A percentile compares a stretch with the other conserved stretches of the same genome.
Conservation (phyloP, 2,329 filamentous ascomycete genomes). For the Aureobasidium pullulans region DNA sequence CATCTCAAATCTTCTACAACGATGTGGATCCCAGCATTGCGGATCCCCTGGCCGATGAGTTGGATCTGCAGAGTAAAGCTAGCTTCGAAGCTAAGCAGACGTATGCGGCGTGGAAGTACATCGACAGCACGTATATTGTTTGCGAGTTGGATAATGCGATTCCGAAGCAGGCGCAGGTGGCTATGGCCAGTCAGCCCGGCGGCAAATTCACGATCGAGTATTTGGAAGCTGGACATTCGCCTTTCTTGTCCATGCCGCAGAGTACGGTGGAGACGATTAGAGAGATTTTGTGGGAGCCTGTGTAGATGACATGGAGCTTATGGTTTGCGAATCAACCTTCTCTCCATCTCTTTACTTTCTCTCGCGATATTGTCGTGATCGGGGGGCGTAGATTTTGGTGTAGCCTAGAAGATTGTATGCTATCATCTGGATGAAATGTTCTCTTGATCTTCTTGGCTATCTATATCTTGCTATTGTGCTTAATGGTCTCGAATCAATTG, state of each 20-base stretch:
- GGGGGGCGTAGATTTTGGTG: too few species aligned
- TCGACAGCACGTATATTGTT: constrained; percentile 35
- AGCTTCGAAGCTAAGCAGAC: constrained; percentile 20
- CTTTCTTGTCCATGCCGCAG: constrained; percentile 22
- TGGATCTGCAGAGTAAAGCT: constrained; percentile 26
- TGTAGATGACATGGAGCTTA: not conserved
- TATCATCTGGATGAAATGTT: too few species aligned
- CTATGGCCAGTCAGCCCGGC: constrained; percentile 26
- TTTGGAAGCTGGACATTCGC: constrained; percentile 22
- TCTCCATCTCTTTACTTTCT: too few species aligned
- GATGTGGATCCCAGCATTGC: constrained; percentile 25
- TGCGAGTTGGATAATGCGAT: constrained; percentile 35
- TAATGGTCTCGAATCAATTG: too few species aligned
- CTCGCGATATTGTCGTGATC: too few species aligned
- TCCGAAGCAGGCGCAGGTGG: constrained; percentile 28
- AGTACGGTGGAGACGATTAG: constrained; percentile 17
- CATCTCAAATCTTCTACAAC: constrained; percentile 28
- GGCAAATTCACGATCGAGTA: constrained; percentile 18
- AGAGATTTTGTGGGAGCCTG: constrained; percentile 14
- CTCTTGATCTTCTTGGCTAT: too few species aligned
- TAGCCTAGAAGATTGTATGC: too few species aligned
- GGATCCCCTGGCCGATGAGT: constrained; percentile 14
- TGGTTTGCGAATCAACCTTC: too few species aligned
- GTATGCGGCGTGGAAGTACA: constrained; percentile 32
- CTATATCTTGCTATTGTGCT: too few species aligned